phyloP scores from a whole-genome alignment of 768 basidiomycete species.

The Tylopilus plumbeoviolaceoides region DNA sequence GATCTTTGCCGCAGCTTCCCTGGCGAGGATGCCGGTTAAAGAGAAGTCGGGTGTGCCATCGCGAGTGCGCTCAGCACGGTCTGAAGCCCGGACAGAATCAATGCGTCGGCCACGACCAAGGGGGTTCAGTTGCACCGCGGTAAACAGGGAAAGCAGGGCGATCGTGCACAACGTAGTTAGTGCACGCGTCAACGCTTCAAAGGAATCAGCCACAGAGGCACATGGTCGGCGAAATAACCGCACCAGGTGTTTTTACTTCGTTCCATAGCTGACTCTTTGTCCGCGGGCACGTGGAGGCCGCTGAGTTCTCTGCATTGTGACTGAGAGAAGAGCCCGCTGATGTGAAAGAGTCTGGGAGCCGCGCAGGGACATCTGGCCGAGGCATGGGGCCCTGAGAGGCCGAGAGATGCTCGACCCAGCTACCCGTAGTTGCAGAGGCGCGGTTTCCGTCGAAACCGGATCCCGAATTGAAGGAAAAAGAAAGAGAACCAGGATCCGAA shows the following conservation, averaged over 20 bases:
- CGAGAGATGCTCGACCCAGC: slow-evolving; percentile 44
- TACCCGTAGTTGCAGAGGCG: slow-evolving; percentile 32
- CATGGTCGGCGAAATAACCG: slow-evolving; percentile 41
- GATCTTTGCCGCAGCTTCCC: slow-evolving; percentile 24
- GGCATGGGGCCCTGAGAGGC: slow-evolving; percentile 5
- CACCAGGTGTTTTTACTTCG: slow-evolving; percentile 76
- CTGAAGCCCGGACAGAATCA: slow-evolving; percentile 56
- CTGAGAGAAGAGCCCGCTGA: slow-evolving; percentile 36
- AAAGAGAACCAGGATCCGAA: slow-evolving; percentile 42
- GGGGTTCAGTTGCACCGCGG: slow-evolving; percentile 79
- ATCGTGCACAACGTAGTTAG: slow-evolving; percentile 84
- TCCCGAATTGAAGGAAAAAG: slow-evolving; percentile 37
- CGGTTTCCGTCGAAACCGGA: slow-evolving; percentile 38
- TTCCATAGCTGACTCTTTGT: slow-evolving; percentile 88
- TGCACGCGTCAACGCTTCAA: slow-evolving; percentile 78
- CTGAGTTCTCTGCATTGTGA: slow-evolving; percentile 6
- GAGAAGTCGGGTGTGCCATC: slow-evolving; percentile 35
- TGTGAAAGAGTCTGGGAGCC: slow-evolving; percentile 41
- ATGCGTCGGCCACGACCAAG: slow-evolving; percentile 83
- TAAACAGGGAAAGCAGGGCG: slow-evolving; percentile 82
- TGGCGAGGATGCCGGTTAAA: slow-evolving; percentile 20
- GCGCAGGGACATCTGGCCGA: slow-evolving; percentile 10
- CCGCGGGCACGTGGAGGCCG: slow-evolving; percentile 29
- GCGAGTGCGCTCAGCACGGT: slow-evolving; percentile 53
- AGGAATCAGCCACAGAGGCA: slow-evolving; percentile 2